phyloP scores from a whole-genome alignment of 441 rosid species.

The California macrophylla region DNA sequence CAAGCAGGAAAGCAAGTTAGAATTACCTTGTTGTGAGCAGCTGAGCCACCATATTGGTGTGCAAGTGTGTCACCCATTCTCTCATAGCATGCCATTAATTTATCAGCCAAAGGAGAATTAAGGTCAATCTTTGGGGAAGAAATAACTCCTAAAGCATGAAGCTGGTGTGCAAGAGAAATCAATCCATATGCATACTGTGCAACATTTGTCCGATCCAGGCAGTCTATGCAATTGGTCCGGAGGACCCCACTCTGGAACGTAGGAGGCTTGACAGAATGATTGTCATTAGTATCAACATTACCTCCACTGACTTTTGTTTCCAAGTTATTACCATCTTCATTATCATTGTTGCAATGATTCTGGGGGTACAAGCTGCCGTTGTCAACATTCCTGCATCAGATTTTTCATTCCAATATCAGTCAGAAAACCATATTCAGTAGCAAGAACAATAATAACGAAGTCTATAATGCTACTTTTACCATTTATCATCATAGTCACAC shows the following conservation, averaged over 20 bases:
- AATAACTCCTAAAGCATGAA: constrained; percentile 60
- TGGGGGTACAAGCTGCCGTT: constrained; percentile 29
- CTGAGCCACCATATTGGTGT: constrained; percentile 97
- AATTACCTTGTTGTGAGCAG: constrained; percentile 95
- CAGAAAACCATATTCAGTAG: neutral
- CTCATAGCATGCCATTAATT: constrained; percentile 81
- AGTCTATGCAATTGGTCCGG: constrained; percentile 96
- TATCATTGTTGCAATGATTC: constrained; percentile 30
- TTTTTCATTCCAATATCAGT: constrained; percentile 4
- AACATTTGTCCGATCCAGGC: constrained; percentile 97
- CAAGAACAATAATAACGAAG: neutral
- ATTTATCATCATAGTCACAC: neutral
- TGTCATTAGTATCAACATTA: constrained; percentile 26
- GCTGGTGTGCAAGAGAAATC: constrained; percentile 89
- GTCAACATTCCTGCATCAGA: constrained; percentile 39
- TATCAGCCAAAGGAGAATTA: constrained; percentile 70
- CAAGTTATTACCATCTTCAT: constrained; percentile 36
- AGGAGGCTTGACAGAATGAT: constrained; percentile 41
- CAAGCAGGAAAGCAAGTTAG: constrained; percentile 1
- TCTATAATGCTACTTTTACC: neutral
- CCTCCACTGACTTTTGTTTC: constrained; percentile 29
- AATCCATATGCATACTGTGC: constrained; percentile 97
- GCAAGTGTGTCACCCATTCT: constrained; percentile 99
- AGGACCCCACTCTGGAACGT: constrained; percentile 79
- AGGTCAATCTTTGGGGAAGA: constrained; percentile 63